phyloP scores from a whole-genome alignment of 2,329 filamentous ascomycete genomes.

The Aureobasidium sp. region DNA sequence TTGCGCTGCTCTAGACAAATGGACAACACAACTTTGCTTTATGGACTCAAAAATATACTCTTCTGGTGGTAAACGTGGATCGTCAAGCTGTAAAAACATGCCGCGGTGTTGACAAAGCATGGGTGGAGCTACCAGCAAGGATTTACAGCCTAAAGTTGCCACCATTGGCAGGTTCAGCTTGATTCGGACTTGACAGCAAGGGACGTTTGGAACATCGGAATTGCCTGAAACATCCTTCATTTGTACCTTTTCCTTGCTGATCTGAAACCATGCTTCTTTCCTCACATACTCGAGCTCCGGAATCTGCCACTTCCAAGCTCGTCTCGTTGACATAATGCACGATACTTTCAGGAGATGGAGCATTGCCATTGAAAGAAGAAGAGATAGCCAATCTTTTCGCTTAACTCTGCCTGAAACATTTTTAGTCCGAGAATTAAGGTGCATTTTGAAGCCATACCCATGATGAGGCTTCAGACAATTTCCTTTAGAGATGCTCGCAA shows the following conservation, averaged over 20 bases:
- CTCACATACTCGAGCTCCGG: too few relatives aligned
- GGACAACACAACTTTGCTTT: neutral
- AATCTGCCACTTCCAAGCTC: too few relatives aligned
- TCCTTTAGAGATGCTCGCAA: too few relatives aligned
- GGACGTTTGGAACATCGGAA: neutral
- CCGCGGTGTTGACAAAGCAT: neutral
- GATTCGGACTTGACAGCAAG: neutral
- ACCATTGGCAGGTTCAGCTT: constrained; percentile 1
- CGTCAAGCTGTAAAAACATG: neutral
- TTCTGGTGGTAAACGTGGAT: neutral
- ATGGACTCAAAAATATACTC: too few relatives aligned
- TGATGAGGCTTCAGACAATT: too few relatives aligned
- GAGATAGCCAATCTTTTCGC: too few relatives aligned
- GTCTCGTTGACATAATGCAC: neutral
- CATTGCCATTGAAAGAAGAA: too few relatives aligned
- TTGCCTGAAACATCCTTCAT: neutral
- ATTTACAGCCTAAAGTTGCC: constrained; percentile 1
- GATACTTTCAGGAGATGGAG: neutral
- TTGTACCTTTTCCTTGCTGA: neutral
- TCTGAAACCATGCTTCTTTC: neutral
- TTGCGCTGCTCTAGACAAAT: neutral
- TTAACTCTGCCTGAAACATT: too few relatives aligned
- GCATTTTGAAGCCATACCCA: too few relatives aligned
- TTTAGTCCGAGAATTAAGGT: too few relatives aligned
- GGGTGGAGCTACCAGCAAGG: neutral